Evolutionary conservation across 108 stramenopile genomes (phyloP), one percentile per base, ranked within the genome.

Genomic region (Parietichytrium sp.): DNA sequence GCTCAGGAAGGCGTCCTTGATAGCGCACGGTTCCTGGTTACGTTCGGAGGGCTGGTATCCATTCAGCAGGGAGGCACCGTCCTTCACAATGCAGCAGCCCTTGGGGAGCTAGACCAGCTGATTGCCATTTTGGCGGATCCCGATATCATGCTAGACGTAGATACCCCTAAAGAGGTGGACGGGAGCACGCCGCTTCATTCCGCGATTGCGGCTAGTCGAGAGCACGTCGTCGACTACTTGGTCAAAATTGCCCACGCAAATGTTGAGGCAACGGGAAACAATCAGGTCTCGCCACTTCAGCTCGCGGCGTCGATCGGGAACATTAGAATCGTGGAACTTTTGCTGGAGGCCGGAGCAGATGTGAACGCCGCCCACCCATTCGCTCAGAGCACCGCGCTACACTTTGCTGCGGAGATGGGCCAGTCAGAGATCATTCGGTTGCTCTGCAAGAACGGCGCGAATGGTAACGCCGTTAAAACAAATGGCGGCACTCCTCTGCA

Each of bases 381-480:
- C 3, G 61, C 38, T 10, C 38, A 42, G 8, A 72, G 38, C 0
- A 72, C 61, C 6, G 61, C 61, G 61, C 20, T 72, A 7, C 61
- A 72, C 4, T 72, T 72, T 72, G 61, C 61, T 6, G 10, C 61
- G 15, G 61, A 72, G 42, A 72, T 72, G 61, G 61, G 61, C 42
- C 61, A 72, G 38, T 33, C 61, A 7, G 0, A 1, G 10, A 25
- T 72, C 13, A 72, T 72, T 27, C 61, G 20, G 20, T 72, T 33
- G 10, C 33, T 72, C n/a, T 72, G 61, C 33, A 7, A 7, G 42
- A 42, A 72, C 13, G 3, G 15, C 13, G 61, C 61, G 10, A 42
- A 72, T 27, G 20, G 16, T 25, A 42, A 15, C 61, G 38, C 45
- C 0, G n/a, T 33, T 0, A 72, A 72, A 25, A 72, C 61, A 16